Percentiles rank a stretch among this genome's conserved stretches.
Conservation (phyloP, 805 yeast species). For the Cyberlindnera misumaiensis region DNA sequence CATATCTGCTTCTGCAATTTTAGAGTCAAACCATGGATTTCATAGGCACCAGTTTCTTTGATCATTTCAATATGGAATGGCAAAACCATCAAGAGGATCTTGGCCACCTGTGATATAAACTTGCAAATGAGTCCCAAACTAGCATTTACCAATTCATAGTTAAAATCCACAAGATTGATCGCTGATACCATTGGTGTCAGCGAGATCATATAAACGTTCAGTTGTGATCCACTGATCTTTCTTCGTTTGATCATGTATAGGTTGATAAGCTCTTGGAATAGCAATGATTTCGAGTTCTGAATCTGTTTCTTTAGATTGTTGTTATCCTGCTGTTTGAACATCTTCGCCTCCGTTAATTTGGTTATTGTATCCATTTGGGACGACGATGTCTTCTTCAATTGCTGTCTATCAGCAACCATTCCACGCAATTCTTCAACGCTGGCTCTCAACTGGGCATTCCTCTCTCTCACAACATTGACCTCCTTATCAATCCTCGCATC, state of each 20-base stretch:
- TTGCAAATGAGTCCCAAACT: conserved; percentile 14
- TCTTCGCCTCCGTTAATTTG: conserved; percentile 1
- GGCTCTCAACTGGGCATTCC: background rate
- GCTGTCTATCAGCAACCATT: background rate
- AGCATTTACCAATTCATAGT: conserved; percentile 13
- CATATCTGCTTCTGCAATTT: conserved; percentile 5
- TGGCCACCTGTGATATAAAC: conserved; percentile 13
- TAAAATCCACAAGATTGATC: conserved; percentile 11
- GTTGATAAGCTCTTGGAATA: conserved; percentile 20
- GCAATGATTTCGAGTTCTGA: conserved; percentile 15
- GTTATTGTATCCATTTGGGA: background rate
- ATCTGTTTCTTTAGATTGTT: conserved; percentile 17
- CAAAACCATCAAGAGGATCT: conserved; percentile 10
- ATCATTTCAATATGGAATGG: conserved; percentile 11
- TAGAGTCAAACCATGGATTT: background rate
- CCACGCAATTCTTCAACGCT: background rate
- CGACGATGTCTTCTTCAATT: background rate
- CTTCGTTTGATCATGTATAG: conserved; percentile 16
- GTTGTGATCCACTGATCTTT: conserved; percentile 9
- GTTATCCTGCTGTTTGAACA: conserved; percentile 11
- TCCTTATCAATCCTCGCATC: conserved; percentile 10
- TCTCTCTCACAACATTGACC: conserved; percentile 4
- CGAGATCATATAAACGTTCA: conserved; percentile 13
- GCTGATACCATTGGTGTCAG: conserved; percentile 19
- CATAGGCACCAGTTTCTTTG: background rate